Conservation (phyloP, 169 alveolate species). For the Eimeria maxima region DNA sequence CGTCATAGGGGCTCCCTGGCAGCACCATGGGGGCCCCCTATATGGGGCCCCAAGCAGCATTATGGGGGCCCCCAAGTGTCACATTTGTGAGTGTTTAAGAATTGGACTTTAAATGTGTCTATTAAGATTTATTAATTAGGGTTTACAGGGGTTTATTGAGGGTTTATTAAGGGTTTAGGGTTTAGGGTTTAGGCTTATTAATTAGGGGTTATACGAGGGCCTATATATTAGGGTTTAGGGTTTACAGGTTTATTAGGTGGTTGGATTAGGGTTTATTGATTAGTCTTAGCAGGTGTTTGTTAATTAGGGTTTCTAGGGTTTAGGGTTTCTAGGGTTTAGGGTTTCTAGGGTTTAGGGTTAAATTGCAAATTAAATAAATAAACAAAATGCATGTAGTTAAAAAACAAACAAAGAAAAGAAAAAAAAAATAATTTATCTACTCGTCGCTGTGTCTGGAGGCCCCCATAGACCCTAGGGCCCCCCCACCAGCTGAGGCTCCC, state of each 20-base stretch:
- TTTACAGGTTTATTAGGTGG: not conserved
- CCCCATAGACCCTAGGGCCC: not conserved
- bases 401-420: no score
- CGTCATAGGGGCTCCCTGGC: not conserved
- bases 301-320: not conserved
- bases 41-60: not conserved
- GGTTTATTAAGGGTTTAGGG: not conserved
- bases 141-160: not conserved
- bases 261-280: not conserved
- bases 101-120: not conserved
- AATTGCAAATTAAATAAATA: no score
- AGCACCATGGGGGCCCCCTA: no score
- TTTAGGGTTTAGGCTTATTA: not conserved
- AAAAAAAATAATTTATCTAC: not conserved
- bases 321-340: no score
- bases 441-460: not conserved
- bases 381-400: no score
- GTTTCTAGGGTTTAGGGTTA: no score
- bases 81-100: not conserved
- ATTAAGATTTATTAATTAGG: not conserved
- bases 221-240: not conserved
- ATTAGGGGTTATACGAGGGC: not conserved
- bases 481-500: no score
- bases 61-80: not conserved
- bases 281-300: no score